These are phyloP conservation scores for Punica granatum DNA, from an alignment of 345 rosid genomes.

Conservation along the genomic window DNA sequence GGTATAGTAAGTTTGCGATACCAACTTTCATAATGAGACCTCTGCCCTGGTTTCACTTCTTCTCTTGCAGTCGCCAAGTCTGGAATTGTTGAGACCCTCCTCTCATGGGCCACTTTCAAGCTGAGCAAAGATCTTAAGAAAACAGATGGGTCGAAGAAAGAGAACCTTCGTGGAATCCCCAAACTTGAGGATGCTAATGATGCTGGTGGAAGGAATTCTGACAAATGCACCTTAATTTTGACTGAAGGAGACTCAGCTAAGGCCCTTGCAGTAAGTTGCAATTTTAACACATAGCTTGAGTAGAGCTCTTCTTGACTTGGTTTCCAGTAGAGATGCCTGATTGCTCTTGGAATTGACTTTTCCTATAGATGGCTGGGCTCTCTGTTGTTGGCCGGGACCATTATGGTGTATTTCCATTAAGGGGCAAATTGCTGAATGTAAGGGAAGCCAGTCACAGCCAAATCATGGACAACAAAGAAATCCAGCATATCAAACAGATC, in stretches of 20 bases:
- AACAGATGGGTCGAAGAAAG: slow-evolving; percentile 76
- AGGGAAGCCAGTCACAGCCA: slow-evolving; percentile 87
- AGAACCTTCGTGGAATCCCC: slow-evolving; percentile 45
- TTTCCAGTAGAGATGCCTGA: too few species aligned
- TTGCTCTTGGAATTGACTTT: slow-evolving; percentile 8
- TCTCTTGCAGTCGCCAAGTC: slow-evolving; percentile 64
- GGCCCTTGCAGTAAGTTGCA: slow-evolving; percentile 73
- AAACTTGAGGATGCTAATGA: slow-evolving; percentile 91
- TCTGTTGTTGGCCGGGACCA: slow-evolving; percentile 51
- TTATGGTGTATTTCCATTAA: slow-evolving; percentile 87
- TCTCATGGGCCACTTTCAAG: slow-evolving; percentile 89
- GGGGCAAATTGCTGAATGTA: slow-evolving; percentile 90
- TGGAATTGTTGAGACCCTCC: slow-evolving; percentile 67
- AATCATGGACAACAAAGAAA: slow-evolving; percentile 78
- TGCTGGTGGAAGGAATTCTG: slow-evolving; percentile 79
- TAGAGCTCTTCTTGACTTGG: neutral
- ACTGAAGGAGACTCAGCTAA: slow-evolving; percentile 99
- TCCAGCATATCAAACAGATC: slow-evolving; percentile 78
- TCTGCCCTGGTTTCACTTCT: neutral
- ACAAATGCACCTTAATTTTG: slow-evolving; percentile 74
- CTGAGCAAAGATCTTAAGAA: slow-evolving; percentile 82
- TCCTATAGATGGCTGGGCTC: slow-evolving; percentile 66
- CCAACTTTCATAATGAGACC: neutral
- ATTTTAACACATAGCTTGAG: neutral
- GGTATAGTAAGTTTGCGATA: neutral